Conservation (phyloP, 805 yeast genomes). For the Ogataea haglerorum region DNA sequence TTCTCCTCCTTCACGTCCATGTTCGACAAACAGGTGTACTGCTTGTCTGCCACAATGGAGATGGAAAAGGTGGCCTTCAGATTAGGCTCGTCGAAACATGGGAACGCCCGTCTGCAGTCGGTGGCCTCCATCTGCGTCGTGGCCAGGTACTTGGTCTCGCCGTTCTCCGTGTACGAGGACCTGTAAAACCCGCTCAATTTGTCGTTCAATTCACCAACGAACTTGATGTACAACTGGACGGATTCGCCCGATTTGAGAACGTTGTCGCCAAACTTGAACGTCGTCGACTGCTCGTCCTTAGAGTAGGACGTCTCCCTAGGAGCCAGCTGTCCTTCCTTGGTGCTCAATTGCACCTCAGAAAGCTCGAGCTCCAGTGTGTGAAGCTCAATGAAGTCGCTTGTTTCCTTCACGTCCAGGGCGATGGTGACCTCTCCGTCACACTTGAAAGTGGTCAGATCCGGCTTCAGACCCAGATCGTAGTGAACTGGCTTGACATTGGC, state of each 20-base stretch:
- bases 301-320: constrained; percentile 31
- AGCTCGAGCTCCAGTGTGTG: constrained; percentile 36
- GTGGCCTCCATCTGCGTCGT: constrained; percentile 64
- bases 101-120: constrained; percentile 58
- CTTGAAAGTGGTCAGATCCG: constrained; percentile 37
- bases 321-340: constrained; percentile 18
- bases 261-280: constrained; percentile 52
- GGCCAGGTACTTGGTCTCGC: constrained; percentile 42
- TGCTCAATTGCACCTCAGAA: constrained; percentile 17
- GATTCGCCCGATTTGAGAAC: constrained; percentile 30
- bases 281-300: constrained; percentile 60
- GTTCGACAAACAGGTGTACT: constrained; percentile 45
- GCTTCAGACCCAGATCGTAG: constrained; percentile 57
- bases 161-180: constrained; percentile 45
- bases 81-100: constrained; percentile 56
- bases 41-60: constrained; percentile 34
- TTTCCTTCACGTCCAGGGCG: constrained; percentile 42
- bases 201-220: constrained; percentile 45
- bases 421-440: constrained; percentile 55
- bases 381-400: constrained; percentile 47
- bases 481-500: constrained; percentile 68
- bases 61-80: constrained; percentile 56
- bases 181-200: constrained; percentile 59
- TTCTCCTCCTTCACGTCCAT: constrained; percentile 39
- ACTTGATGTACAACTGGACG: constrained; percentile 35